phyloP scores from a whole-genome alignment of 2,329 filamentous ascomycete species.

The Chaetomium strumarium region DNA sequence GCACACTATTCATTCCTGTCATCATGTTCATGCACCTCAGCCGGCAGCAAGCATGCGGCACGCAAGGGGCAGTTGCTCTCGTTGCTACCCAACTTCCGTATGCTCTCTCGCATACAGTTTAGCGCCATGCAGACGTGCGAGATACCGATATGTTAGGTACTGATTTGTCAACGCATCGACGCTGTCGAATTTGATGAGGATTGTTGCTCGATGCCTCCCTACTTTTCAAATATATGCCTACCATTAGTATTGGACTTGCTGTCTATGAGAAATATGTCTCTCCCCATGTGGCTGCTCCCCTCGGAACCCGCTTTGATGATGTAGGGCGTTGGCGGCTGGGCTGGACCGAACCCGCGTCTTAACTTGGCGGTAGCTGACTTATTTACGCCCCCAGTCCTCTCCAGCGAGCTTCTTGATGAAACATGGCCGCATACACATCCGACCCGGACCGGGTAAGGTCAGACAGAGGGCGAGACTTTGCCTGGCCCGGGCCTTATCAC shows the following conservation, averaged over 20 bases:
- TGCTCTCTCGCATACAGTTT: background rate
- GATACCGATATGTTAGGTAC: background rate
- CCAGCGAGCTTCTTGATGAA: background rate
- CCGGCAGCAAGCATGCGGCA: constrained; percentile 4
- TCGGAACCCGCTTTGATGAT: no score
- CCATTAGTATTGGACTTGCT: no score
- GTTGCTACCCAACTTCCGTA: constrained; percentile 5
- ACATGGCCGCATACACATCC: constrained; percentile 9
- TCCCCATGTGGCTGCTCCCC: no score
- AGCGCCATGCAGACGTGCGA: background rate
- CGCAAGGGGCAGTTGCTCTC: constrained; percentile 7
- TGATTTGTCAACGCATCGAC: constrained; percentile 2
- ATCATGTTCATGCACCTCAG: background rate
- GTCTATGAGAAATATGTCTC: no score
- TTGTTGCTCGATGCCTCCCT: background rate
- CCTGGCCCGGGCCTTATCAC: no score
- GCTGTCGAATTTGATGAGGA: background rate
- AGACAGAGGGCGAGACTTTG: no score
- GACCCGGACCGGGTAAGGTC: background rate
- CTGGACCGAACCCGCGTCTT: no score
- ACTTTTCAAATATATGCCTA: background rate
- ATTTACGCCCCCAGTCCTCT: no score
- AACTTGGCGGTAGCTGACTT: no score
- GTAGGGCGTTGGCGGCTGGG: no score
- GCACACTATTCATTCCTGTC: no score